Percentiles rank a stretch among this genome's conserved stretches.
phyloP scores from a whole-genome alignment of 2,329 filamentous ascomycete genomes.

The Fusarium staphyleae region DNA sequence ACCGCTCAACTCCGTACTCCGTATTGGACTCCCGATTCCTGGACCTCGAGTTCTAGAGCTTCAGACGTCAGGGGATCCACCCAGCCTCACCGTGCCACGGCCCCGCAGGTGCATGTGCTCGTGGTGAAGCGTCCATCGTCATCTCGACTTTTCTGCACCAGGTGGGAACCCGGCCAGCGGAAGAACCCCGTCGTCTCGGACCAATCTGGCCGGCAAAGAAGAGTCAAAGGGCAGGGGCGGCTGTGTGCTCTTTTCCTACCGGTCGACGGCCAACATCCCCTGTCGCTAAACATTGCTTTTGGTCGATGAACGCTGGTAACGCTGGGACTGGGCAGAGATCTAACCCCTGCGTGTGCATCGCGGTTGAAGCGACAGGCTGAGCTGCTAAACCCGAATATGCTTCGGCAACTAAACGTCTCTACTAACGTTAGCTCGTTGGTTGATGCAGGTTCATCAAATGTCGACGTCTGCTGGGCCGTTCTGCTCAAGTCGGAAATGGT shows the following conservation, averaged over 20 bases:
- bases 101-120: slow-evolving; percentile 38
- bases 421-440: slow-evolving; percentile 1
- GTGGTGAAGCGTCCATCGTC: slow-evolving; percentile 34
- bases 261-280: slow-evolving; percentile 27
- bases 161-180: slow-evolving; percentile 29
- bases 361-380: slow-evolving; percentile 2
- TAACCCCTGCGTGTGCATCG: slow-evolving; percentile 28
- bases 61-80: slow-evolving; percentile 38
- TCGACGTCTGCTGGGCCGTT: neutral
- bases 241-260: slow-evolving; percentile 11
- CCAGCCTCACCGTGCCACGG: slow-evolving; percentile 39
- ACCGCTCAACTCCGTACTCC: too few species aligned
- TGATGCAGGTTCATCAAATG: slow-evolving; percentile 1
- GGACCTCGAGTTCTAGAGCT: slow-evolving; percentile 33
- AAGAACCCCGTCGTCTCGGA: slow-evolving; percentile 24
- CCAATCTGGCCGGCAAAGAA: slow-evolving; percentile 29
- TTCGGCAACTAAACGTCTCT: slow-evolving; percentile 3
- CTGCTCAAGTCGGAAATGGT: slow-evolving; percentile 1
- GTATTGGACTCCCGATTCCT: slow-evolving; percentile 38
- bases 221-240: slow-evolving; percentile 6
- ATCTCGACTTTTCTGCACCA: slow-evolving; percentile 34
- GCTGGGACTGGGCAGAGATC: slow-evolving; percentile 21
- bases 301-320: slow-evolving; percentile 33
- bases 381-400: slow-evolving; percentile 3
- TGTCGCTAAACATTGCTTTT: slow-evolving; percentile 34